Evolutionary conservation across 2,329 filamentous ascomycete genomes (phyloP), one percentile per base, ranked within the genome.

Genomic region (Aspergillus eucalypticola): DNA sequence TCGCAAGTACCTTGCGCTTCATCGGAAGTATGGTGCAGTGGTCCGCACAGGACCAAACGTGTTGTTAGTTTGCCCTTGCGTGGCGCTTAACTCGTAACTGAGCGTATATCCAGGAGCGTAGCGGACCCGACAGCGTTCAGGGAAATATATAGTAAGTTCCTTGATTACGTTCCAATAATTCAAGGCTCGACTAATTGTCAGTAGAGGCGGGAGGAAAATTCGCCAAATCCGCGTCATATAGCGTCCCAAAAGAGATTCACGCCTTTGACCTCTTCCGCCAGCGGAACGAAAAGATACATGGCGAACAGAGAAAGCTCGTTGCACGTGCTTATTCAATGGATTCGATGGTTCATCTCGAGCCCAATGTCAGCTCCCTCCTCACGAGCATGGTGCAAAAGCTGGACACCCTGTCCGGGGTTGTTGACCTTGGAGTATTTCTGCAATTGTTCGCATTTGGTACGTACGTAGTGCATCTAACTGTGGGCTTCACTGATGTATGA

Each of bases 401-500:
- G 35, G 46, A 23, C 13, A 27, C 21, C 15, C 17, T 56, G 15
- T 38, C 41, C 3, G 54, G 42, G 6, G 19, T 19, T 11, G 23
- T 56, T 17, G 42, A 56, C 25, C 19, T 56, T 5, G 42, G 54
- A 17, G 29, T 3, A 2, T 56, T 44, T 29, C 17, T 56, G 19
- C 54, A 56, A 17, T 42, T 56, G 3, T 49, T 56, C 21, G 54
- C 54, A 10, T 56, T 56, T 38, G 54, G 54, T 56, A 56, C 19
- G 17, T 10, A 19, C 10, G n/a, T 23, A 6, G 13, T 29, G 23
- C 21, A 32, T 13, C 13, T 23, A 17, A 46, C 29, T 8, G 15
- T 13, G 13, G 8, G 8, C 19, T 21, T 21, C 32, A 49, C 25
- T 49, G 11, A 49, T n/a, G 11, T 13, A 13, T 35, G 29, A 5